phyloP scores from a whole-genome alignment of 2,329 filamentous ascomycete species.

The Colletotrichum incanum region DNA sequence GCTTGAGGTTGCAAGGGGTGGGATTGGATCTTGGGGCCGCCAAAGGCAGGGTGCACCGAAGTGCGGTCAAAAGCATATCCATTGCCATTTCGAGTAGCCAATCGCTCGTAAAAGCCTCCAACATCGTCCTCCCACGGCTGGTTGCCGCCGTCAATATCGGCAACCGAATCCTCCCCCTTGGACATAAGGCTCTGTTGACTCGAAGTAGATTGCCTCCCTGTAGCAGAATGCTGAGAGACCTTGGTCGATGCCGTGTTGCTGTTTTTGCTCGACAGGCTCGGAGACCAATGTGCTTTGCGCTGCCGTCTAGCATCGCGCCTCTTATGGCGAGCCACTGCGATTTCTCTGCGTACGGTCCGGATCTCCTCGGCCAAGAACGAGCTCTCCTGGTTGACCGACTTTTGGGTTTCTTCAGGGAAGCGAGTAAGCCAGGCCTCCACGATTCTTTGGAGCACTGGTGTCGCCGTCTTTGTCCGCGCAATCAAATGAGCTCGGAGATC shows the following conservation, averaged over 20 bases:
- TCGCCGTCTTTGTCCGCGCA: conserved; percentile 52
- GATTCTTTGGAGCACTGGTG: conserved; percentile 57
- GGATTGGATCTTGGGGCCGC: neutral
- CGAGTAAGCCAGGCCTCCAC: conserved; percentile 62
- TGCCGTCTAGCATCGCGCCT: conserved; percentile 9
- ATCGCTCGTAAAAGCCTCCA: conserved; percentile 7
- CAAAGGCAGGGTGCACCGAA: conserved; percentile 21
- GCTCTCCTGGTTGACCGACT: conserved; percentile 21
- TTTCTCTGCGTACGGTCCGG: conserved; percentile 21
- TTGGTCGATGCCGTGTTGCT: neutral
- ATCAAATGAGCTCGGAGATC: conserved; percentile 63
- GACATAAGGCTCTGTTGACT: neutral
- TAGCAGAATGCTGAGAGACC: neutral
- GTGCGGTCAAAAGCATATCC: conserved; percentile 12
- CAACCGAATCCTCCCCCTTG: neutral
- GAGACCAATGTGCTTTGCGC: neutral
- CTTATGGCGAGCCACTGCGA: conserved; percentile 38
- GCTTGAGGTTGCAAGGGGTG: neutral
- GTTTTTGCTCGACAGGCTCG: neutral
- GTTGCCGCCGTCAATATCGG: conserved; percentile 8
- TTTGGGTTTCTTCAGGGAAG: conserved; percentile 45
- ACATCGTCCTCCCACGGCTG: conserved; percentile 10
- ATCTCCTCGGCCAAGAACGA: conserved; percentile 30
- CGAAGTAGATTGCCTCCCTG: neutral
- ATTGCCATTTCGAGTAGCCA: conserved; percentile 7